Conservation (phyloP, 257 asterid genomes). For the Jacaranda copaia region DNA sequence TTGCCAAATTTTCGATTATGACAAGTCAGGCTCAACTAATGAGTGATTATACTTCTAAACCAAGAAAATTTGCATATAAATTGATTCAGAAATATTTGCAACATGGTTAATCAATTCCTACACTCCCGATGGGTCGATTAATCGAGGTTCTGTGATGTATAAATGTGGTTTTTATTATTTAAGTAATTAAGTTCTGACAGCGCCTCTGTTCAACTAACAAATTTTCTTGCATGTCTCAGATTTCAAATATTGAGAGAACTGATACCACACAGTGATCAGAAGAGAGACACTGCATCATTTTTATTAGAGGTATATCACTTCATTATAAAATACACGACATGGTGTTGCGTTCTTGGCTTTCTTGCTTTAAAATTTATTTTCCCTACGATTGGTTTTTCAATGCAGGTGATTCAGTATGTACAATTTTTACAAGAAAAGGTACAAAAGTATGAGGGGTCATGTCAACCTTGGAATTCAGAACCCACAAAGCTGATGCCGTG, state of each 20-base stretch:
- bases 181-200: neutral
- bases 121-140: neutral
- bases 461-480: conserved; percentile 86
- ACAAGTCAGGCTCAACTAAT: no score
- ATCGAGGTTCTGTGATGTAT: neutral
- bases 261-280: conserved; percentile 86
- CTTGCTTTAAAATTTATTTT: conserved; percentile 24
- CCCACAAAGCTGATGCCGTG: conserved; percentile 95
- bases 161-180: neutral
- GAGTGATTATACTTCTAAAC: no score
- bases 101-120: neutral
- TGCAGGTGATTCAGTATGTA: conserved; percentile 90
- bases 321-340: conserved; percentile 2
- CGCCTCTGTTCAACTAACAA: neutral
- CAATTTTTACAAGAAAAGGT: conserved; percentile 84
- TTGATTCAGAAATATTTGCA: neutral
- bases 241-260: conserved; percentile 87
- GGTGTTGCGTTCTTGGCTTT: conserved; percentile 5
- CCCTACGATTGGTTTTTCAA: conserved; percentile 37
- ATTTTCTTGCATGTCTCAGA: conserved; percentile 48
- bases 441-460: conserved; percentile 80
- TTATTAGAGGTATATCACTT: conserved; percentile 68
- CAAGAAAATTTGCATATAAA: no score
- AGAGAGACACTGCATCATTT: conserved; percentile 93
- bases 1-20: no score